phyloP scores from a whole-genome alignment of 2,329 filamentous ascomycete genomes.

The Rhynchosporium secalis region DNA sequence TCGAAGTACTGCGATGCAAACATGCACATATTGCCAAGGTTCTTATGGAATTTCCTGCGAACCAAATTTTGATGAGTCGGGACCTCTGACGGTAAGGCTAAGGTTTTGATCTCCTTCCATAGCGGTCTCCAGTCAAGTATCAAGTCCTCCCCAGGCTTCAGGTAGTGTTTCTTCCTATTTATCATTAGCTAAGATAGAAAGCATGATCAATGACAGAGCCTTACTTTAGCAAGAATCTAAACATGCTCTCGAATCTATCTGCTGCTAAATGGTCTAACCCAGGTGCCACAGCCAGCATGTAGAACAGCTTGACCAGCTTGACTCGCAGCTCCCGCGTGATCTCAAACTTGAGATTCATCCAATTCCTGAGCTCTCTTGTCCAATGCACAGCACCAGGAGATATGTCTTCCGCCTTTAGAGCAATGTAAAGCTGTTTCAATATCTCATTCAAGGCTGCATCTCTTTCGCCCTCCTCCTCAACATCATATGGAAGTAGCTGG shows the following conservation, averaged over 20 bases:
- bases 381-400: constrained; percentile 91
- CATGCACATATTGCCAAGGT: constrained; percentile 82
- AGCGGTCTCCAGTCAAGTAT: constrained; percentile 89
- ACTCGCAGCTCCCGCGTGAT: constrained; percentile 82
- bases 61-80: constrained; percentile 59
- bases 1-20: constrained; percentile 94
- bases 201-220: constrained; percentile 38
- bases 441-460: constrained; percentile 82
- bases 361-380: constrained; percentile 93
- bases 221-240: constrained; percentile 91
- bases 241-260: constrained; percentile 95
- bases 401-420: constrained; percentile 90
- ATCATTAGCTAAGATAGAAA: background rate
- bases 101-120: constrained; percentile 87
- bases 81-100: constrained; percentile 83
- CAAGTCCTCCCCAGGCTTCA: constrained; percentile 88
- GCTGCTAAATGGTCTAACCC: constrained; percentile 79
- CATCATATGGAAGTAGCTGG: constrained; percentile 81
- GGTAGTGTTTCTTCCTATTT: constrained; percentile 85
- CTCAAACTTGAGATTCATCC: constrained; percentile 97
- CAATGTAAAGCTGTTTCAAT: constrained; percentile 88
- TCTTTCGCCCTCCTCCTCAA: constrained; percentile 77
- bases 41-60: constrained; percentile 57
- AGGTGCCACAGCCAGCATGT: constrained; percentile 86
- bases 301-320: constrained; percentile 86